Evolutionary conservation across 1,139 yeast species (phyloP), one percentile per base, ranked within the genome.

Genomic region (Kazachstania sp.): DNA sequence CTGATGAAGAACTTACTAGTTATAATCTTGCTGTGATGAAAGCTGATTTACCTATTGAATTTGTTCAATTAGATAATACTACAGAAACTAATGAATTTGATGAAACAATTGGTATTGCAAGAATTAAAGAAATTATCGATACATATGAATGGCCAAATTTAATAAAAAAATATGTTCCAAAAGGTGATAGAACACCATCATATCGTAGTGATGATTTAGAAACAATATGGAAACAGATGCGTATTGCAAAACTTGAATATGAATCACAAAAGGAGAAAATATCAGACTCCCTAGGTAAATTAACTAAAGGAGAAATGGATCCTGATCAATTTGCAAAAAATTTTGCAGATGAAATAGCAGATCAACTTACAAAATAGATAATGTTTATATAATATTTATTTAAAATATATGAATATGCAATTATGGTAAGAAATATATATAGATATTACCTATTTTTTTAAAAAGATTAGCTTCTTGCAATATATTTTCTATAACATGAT

Each of bases 41-140:
- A 9, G 37, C 39, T 2, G 28, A 39, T 2, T 13, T 6, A 3
- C 16, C 26, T 7, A 4, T 45, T 11, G 48, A 45, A 23, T 11
- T 39, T 6, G 30, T 41, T 15, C 39, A 34, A 7, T 19, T 45
- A n/a, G 3, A 5, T 15, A 11, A 12, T 5, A 37, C 50, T 11
- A 44, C 40, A 3, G 50, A 44, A 12, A 39, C 37, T 29, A 58
- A 59, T 43, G 63, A 60, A 41, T 58, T 48, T 43, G 56, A 54
- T 16, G 69, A 65, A 38, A 52, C 47, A 18, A 35, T 49, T 9
- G 69, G 70, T 0, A 34, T 51, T 2, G 46, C 47, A 4, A 53
- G 68, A 45, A 32, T 61, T 2, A 48, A 45, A 39, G 67, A 65
- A 37, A 50, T 62, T 8, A 51, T 65, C 7, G 67, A 64, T 44